phyloP scores from a whole-genome alignment of 129 eudicot species.

The Artemisia argyi region DNA sequence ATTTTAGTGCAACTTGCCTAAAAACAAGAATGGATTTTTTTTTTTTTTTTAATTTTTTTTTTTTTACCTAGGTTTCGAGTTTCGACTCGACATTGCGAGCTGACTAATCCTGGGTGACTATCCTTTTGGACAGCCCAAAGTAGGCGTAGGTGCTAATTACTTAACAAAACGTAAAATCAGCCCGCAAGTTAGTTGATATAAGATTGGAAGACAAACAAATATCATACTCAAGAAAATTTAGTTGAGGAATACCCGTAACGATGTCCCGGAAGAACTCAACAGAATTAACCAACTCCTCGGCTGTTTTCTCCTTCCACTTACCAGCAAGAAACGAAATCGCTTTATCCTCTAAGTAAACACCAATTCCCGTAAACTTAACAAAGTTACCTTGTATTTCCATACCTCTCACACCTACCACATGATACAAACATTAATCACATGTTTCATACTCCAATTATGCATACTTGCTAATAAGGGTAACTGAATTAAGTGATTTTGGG shows the following conservation, averaged over 20 bases:
- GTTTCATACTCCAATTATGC: background rate
- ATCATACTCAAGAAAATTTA: background rate
- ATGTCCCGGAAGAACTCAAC: slow-evolving; percentile 67
- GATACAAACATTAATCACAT: slow-evolving; percentile 7
- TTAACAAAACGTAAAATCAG: background rate
- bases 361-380: slow-evolving; percentile 75
- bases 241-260: slow-evolving; percentile 49
- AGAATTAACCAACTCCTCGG: slow-evolving; percentile 56
- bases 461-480: background rate
- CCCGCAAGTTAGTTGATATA: background rate
- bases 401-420: slow-evolving; percentile 77
- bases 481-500: no score
- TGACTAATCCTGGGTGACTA: no score
- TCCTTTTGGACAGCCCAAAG: no score
- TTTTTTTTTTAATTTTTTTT: no score
- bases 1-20: no score
- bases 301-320: slow-evolving; percentile 86
- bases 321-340: slow-evolving; percentile 65
- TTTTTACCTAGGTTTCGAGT: no score
- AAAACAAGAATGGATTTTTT: no score
- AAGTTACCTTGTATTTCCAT: slow-evolving; percentile 65
- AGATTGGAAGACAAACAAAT: background rate
- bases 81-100: no score
- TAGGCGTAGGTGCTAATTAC: no score
- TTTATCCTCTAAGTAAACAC: slow-evolving; percentile 64